These are phyloP conservation scores for Suillus alpinus DNA, from an alignment of 768 basidiomycete genomes.

Conservation along the genomic window DNA sequence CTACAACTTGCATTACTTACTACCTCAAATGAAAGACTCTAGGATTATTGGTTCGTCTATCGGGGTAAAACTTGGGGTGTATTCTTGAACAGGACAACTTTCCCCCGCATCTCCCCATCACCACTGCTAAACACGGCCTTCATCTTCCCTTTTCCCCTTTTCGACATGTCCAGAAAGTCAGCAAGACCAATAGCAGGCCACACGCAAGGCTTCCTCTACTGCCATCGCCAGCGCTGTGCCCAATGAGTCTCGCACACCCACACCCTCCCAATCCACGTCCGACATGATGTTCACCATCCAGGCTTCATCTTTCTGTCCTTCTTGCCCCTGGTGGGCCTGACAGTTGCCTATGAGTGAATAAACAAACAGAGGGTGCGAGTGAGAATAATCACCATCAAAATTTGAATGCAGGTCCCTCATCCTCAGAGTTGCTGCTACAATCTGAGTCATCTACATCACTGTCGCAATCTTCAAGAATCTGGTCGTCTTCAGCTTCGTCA, in stretches of 20 bases:
- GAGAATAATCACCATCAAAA: not conserved
- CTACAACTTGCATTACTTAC: too few relatives aligned
- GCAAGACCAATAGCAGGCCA: conserved; percentile 21
- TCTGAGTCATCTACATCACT: not conserved
- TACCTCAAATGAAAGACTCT: too few relatives aligned
- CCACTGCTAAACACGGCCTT: conserved; percentile 11
- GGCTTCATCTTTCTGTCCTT: conserved; percentile 32
- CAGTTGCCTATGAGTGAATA: conserved; percentile 9
- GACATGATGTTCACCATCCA: conserved; percentile 71
- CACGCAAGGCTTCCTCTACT: conserved; percentile 29
- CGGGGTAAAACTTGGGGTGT: conserved; percentile 34
- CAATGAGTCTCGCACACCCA: conserved; percentile 59
- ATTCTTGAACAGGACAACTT: conserved; percentile 33
- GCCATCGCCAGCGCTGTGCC: conserved; percentile 39
- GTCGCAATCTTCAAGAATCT: not conserved
- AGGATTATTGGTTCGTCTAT: too few relatives aligned
- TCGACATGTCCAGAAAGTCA: conserved; percentile 19
- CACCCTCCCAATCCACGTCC: conserved; percentile 82
- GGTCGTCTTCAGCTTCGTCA: not conserved
- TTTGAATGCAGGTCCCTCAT: not conserved
- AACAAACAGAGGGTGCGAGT: too few relatives aligned
- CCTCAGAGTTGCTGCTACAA: not conserved
- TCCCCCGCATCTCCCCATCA: conserved; percentile 17
- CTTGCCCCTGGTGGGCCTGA: conserved; percentile 20
- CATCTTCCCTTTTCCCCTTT: conserved; percentile 28